Percentiles rank a stretch among this genome's conserved stretches.
Evolutionary conservation across 768 basidiomycete species (phyloP).

Genomic region (Hemileccinum rubropunctum): DNA sequence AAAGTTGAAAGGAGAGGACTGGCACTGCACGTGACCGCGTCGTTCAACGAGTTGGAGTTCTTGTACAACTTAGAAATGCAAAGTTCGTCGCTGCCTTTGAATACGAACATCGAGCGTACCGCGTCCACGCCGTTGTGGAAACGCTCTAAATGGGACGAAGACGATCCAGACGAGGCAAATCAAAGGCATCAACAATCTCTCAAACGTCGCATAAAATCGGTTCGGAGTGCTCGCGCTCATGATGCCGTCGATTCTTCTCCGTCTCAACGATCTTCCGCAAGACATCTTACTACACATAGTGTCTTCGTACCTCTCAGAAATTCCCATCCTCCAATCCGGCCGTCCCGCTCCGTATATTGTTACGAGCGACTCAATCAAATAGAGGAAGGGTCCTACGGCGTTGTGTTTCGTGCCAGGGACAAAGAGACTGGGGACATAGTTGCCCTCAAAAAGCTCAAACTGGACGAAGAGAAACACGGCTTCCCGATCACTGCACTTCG

Average conservation of each 20-base stretch:
- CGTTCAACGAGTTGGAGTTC: too few species aligned
- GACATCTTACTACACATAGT: slow-evolving; percentile 45
- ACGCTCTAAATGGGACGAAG: slow-evolving; percentile 71
- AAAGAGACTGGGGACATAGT: slow-evolving; percentile 95
- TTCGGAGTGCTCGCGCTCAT: slow-evolving; percentile 17
- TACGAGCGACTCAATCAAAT: slow-evolving; percentile 97
- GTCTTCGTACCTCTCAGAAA: slow-evolving; percentile 73
- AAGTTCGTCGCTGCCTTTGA: slow-evolving; percentile 21
- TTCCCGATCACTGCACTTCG: slow-evolving; percentile 97
- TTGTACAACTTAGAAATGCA: slow-evolving; percentile 1
- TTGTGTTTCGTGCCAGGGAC: slow-evolving; percentile 95
- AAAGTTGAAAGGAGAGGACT: too few species aligned
- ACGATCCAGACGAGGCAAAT: slow-evolving; percentile 43
- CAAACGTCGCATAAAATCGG: slow-evolving; percentile 54
- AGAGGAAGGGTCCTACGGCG: slow-evolving; percentile 97
- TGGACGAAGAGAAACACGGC: slow-evolving; percentile 98
- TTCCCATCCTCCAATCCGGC: slow-evolving; percentile 71
- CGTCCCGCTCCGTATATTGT: slow-evolving; percentile 90
- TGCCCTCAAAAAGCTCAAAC: slow-evolving; percentile 95
- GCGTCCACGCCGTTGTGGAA: slow-evolving; percentile 62
- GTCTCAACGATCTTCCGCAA: slow-evolving; percentile 11
- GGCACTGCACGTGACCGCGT: slow-evolving; percentile 14
- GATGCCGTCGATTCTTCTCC: slow-evolving; percentile 20
- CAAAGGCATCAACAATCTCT: slow-evolving; percentile 37
- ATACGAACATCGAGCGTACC: slow-evolving; percentile 23